phyloP scores from a whole-genome alignment of 805 yeast genomes.

The Blastobotrys terrestris region DNA sequence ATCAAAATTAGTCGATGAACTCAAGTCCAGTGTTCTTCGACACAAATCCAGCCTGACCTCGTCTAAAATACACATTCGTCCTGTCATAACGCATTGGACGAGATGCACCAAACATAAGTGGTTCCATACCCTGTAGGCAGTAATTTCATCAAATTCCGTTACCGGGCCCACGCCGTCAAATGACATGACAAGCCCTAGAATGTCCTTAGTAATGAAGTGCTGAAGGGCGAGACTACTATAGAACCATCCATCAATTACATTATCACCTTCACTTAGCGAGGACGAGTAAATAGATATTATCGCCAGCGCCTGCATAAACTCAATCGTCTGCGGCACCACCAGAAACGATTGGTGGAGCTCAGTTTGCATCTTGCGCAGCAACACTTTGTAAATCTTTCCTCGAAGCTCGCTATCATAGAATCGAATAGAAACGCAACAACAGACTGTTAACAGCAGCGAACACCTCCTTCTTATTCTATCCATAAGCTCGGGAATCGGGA shows the following conservation, averaged over 20 bases:
- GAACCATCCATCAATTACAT: conserved; percentile 64
- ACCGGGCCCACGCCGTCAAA: conserved; percentile 30
- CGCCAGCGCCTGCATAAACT: conserved; percentile 63
- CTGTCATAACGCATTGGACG: conserved; percentile 58
- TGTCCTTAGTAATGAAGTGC: conserved; percentile 50
- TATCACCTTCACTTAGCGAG: conserved; percentile 47
- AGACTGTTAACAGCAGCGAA: conserved; percentile 58
- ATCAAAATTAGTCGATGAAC: conserved; percentile 68
- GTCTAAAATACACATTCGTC: conserved; percentile 58
- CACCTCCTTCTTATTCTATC: conserved; percentile 42
- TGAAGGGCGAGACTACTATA: conserved; percentile 60
- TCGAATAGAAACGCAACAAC: conserved; percentile 58
- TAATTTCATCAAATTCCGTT: conserved; percentile 44
- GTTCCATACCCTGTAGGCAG: conserved; percentile 63
- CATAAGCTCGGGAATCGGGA: conserved; percentile 44
- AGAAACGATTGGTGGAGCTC: conserved; percentile 45
- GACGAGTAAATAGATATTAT: conserved; percentile 59
- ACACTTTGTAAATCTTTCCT: conserved; percentile 37
- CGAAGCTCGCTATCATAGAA: conserved; percentile 39
- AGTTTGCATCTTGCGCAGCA: conserved; percentile 42
- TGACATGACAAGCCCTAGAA: conserved; percentile 21
- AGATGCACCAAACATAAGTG: conserved; percentile 63
- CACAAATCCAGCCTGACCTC: conserved; percentile 54
- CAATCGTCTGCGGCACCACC: conserved; percentile 43
- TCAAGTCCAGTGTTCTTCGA: conserved; percentile 48